Conservation (phyloP, 345 rosid genomes). For the Linum usitatissimum region DNA sequence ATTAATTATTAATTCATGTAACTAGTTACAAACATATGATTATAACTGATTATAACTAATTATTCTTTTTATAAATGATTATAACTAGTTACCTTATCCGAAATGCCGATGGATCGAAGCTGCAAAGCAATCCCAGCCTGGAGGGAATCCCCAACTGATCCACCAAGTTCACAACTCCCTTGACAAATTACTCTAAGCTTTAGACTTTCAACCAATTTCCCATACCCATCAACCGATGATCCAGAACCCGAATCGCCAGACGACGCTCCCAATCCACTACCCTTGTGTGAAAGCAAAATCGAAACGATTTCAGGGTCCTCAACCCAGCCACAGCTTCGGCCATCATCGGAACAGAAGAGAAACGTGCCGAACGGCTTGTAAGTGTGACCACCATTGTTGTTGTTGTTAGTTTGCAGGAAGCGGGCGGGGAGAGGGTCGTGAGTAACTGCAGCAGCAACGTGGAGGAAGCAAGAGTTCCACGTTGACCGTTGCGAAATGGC, state of each 20-base stretch:
- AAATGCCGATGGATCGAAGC: constrained; percentile 23
- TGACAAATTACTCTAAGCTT: constrained; percentile 7
- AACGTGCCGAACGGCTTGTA: constrained; percentile 51
- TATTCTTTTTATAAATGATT: no score
- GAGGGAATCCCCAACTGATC: neutral
- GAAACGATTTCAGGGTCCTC: constrained; percentile 35
- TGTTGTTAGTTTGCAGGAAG: neutral
- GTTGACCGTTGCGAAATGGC: constrained; percentile 22
- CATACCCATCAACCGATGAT: constrained; percentile 17
- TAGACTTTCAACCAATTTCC: neutral
- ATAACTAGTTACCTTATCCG: constrained; percentile 16
- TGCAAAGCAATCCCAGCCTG: constrained; percentile 20
- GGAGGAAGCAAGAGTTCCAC: constrained; percentile 47
- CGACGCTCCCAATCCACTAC: neutral
- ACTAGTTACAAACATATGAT: no score
- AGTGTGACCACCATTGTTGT: no score
- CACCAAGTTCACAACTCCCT: constrained; percentile 12
- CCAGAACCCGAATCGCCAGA: constrained; percentile 10
- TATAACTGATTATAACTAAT: no score
- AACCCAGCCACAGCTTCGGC: constrained; percentile 26
- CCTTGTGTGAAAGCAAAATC: constrained; percentile 17
- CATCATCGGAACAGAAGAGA: constrained; percentile 25
- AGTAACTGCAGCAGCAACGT: constrained; percentile 26
- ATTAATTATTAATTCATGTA: neutral
- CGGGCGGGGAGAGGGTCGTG: constrained; percentile 29